phyloP scores from a whole-genome alignment of 2,329 filamentous ascomycete genomes.

The Juglanconis sp. region DNA sequence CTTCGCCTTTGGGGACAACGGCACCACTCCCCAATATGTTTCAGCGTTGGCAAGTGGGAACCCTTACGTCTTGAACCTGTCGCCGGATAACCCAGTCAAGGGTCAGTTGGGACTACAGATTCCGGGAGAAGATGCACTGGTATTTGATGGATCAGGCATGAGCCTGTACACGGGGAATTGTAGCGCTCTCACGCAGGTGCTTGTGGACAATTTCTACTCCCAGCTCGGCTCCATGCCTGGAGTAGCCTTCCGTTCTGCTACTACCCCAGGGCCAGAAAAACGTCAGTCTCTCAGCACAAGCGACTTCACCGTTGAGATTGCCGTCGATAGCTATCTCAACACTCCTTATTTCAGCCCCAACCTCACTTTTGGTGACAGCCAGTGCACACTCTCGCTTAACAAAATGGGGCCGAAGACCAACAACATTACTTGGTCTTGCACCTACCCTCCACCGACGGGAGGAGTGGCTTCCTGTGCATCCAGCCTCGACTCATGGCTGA shows the following conservation, averaged over 20 bases:
- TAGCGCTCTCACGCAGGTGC: constrained; percentile 18
- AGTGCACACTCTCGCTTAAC: constrained; percentile 17
- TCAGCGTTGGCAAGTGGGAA: constrained; percentile 20
- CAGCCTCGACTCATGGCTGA: constrained; percentile 21
- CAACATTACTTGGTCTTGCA: constrained; percentile 22
- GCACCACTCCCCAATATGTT: constrained; percentile 23
- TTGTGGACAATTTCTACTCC: constrained; percentile 21
- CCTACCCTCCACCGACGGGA: constrained; percentile 21
- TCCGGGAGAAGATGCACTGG: constrained; percentile 18
- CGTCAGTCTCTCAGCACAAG: constrained; percentile 17
- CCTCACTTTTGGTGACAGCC: constrained; percentile 21
- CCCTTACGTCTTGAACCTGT: constrained; percentile 21
- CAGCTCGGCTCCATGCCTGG: constrained; percentile 19
- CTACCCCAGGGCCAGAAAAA: not conserved
- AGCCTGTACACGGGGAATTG: constrained; percentile 22
- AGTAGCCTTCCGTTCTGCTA: not conserved
- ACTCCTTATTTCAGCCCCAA: constrained; percentile 14
- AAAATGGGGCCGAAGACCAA: constrained; percentile 8
- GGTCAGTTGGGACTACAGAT: constrained; percentile 20
- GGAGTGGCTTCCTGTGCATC: constrained; percentile 19
- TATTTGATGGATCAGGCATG: constrained; percentile 23
- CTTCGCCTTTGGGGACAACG: constrained; percentile 23
- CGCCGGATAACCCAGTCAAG: constrained; percentile 17
- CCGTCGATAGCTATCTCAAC: constrained; percentile 14
- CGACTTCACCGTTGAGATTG: constrained; percentile 21